These are phyloP conservation scores for Ministeria vibrans DNA, from an alignment of 78 protist genomes.

Conservation along the genomic window DNA sequence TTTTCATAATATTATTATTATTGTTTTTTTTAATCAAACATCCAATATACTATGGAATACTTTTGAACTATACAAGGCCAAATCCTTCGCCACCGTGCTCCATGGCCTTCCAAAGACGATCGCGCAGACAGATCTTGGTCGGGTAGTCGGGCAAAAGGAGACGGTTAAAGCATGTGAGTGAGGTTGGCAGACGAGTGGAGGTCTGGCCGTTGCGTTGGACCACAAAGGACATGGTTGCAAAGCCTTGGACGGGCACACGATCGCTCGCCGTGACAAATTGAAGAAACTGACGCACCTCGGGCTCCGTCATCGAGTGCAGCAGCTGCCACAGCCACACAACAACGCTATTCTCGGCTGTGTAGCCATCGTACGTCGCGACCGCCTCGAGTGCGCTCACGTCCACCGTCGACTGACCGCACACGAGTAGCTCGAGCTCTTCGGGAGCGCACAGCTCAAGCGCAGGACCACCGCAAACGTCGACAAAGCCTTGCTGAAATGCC, in stretches of 20 bases:
- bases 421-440: constrained; percentile 88
- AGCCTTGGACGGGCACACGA: constrained; percentile 52
- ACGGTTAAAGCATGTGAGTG: constrained; percentile 94
- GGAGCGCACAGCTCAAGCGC: constrained; percentile 26
- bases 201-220: constrained; percentile 62
- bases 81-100: constrained; percentile 84
- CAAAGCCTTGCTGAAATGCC: background rate
- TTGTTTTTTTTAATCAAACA: too few relatives aligned
- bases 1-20: too few relatives aligned
- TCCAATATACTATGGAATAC: too few relatives aligned
- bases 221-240: constrained; percentile 46
- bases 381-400: constrained; percentile 81
- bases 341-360: constrained; percentile 31
- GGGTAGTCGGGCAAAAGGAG: constrained; percentile 9
- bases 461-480: background rate
- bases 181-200: constrained; percentile 84
- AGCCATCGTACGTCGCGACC: constrained; percentile 69
- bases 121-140: constrained; percentile 48
- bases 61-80: constrained; percentile 60
- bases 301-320: constrained; percentile 26
- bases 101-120: constrained; percentile 67
- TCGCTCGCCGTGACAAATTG: constrained; percentile 80
- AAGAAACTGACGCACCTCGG: background rate
- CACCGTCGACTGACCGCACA: constrained; percentile 84
- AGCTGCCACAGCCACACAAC: constrained; percentile 78